Evolutionary conservation across 1,284 basidiomycete genomes (phyloP).

Genomic region (Quambalaria eucalypti): DNA sequence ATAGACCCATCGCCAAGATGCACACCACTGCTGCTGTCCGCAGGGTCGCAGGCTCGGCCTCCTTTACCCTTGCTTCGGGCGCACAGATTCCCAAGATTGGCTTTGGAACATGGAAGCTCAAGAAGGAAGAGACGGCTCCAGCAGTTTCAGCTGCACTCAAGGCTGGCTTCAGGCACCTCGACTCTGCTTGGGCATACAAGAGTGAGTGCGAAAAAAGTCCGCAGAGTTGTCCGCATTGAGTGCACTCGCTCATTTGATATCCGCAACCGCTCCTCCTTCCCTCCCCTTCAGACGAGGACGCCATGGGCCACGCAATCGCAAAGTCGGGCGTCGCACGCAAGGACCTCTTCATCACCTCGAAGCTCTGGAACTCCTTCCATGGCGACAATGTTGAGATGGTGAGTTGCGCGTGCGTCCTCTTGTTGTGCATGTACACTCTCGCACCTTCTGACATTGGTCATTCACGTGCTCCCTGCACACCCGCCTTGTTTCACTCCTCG

Average conservation of each 20-base stretch:
- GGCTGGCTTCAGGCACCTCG: slow-evolving; percentile 32
- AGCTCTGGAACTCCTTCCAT: slow-evolving; percentile 67
- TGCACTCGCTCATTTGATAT: background rate
- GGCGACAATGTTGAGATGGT: slow-evolving; percentile 48
- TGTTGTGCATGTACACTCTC: background rate
- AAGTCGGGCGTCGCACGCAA: slow-evolving; percentile 63
- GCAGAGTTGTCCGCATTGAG: background rate
- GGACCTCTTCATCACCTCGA: slow-evolving; percentile 75
- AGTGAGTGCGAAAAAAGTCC: slow-evolving; percentile 41
- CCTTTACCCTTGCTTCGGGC: slow-evolving; percentile 34
- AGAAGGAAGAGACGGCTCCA: slow-evolving; percentile 50
- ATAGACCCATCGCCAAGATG: too few species aligned
- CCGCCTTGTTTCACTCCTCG: background rate
- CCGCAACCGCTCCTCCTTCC: background rate
- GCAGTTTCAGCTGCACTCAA: slow-evolving; percentile 48
- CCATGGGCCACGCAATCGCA: slow-evolving; percentile 69
- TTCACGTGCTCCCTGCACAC: background rate
- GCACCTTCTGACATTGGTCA: background rate
- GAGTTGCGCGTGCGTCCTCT: too few species aligned
- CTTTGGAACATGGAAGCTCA: slow-evolving; percentile 35
- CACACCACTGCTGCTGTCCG: slow-evolving; percentile 22
- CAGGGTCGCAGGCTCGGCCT: slow-evolving; percentile 24
- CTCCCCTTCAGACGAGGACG: slow-evolving; percentile 58
- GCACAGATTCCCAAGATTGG: slow-evolving; percentile 37
- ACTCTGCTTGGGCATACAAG: slow-evolving; percentile 39